Conservation (phyloP, 345 rosid species). For the Citrus hindsii region DNA sequence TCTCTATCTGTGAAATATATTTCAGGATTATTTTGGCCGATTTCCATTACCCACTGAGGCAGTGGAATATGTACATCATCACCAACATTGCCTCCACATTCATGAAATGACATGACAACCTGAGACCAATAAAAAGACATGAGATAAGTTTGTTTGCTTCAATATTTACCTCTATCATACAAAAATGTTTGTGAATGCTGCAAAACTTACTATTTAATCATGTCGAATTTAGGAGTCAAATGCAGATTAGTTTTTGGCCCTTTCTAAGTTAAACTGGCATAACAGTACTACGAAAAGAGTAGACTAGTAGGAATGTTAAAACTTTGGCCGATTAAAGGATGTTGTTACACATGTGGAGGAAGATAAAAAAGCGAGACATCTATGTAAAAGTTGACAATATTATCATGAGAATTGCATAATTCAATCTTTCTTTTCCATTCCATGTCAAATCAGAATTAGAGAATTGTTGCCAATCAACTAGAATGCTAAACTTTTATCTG, state of each 20-base stretch:
- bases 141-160: no score
- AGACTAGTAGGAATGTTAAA: no score
- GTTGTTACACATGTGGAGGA: no score
- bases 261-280: no score
- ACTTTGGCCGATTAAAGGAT: no score
- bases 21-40: conserved; percentile 75
- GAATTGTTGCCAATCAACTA: not conserved
- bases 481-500: not conserved
- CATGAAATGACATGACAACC: conserved; percentile 97
- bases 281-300: no score
- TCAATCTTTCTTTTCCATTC: no score
- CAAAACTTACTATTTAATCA: not conserved
- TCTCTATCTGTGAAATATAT: conserved; percentile 85
- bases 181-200: not conserved
- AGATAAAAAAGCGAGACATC: not conserved
- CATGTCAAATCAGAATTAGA: not conserved
- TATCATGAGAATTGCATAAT: no score
- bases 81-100: conserved; percentile 96
- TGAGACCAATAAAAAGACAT: conserved; percentile 15
- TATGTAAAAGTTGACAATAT: not conserved
- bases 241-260: no score
- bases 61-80: conserved; percentile 87
- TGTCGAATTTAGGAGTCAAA: no score
- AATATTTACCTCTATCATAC: no score
- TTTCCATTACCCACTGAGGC: conserved; percentile 82